A percentile compares a stretch with the other conserved stretches of the same genome.
Evolutionary conservation across 768 basidiomycete species (phyloP).

Genomic region (Rickenella mellea): DNA sequence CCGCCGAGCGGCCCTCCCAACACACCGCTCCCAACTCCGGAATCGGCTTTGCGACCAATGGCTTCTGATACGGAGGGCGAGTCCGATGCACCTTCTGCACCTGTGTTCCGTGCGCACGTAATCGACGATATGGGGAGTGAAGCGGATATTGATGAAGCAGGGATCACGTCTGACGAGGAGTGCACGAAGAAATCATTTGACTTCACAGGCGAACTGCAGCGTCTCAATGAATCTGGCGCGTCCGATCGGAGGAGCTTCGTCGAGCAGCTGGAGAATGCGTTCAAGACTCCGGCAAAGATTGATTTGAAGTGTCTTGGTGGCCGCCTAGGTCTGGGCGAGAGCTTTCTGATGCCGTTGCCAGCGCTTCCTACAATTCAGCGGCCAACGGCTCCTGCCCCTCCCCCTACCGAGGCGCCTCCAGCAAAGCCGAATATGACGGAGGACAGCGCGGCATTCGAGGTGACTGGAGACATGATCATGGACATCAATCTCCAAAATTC

Average conservation of each 20-base stretch:
- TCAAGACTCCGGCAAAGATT: constrained; percentile 65
- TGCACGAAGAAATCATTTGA: constrained; percentile 78
- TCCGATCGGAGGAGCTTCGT: constrained; percentile 70
- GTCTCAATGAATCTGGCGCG: constrained; percentile 58
- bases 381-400: constrained; percentile 2
- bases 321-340: constrained; percentile 14
- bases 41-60: too few species aligned
- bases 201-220: constrained; percentile 70
- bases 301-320: constrained; percentile 41
- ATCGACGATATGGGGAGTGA: constrained; percentile 35
- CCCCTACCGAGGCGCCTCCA: background rate
- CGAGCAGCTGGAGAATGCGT: constrained; percentile 73
- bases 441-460: too few species aligned
- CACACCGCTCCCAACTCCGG: constrained; percentile 25
- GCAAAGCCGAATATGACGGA: background rate
- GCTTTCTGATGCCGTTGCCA: constrained; percentile 43
- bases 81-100: constrained; percentile 12
- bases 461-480: too few species aligned
- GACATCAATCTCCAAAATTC: too few species aligned
- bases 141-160: constrained; percentile 31
- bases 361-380: constrained; percentile 27
- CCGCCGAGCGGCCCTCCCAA: constrained; percentile 35
- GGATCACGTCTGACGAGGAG: constrained; percentile 39
- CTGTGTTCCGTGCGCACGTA: constrained; percentile 34
- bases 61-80: too few species aligned